A percentile compares a stretch with the other conserved stretches of the same genome.
Evolutionary conservation across 768 basidiomycete species (phyloP).

Genomic region (Clavulina sp.): DNA sequence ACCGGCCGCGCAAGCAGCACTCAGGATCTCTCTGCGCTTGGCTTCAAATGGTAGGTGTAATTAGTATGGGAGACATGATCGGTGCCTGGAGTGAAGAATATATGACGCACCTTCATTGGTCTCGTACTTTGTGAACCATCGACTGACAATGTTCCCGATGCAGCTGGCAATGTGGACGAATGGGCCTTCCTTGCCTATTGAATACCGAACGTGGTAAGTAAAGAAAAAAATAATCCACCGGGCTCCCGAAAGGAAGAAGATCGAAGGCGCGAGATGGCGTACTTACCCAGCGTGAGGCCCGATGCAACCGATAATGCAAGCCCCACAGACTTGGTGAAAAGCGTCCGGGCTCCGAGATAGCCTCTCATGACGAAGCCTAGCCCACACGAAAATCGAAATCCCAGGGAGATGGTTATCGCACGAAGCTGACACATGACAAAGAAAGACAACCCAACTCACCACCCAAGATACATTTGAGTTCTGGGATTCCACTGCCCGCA

Average conservation of each 20-base stretch:
- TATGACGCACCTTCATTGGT: constrained; percentile 64
- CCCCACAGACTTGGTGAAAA: constrained; percentile 82
- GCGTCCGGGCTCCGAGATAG: constrained; percentile 76
- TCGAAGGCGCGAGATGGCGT: background rate
- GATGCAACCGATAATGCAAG: constrained; percentile 83
- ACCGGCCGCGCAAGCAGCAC: constrained; percentile 91
- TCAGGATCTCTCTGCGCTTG: constrained; percentile 86
- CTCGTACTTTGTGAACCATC: constrained; percentile 78
- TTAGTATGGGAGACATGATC: background rate
- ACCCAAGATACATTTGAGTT: constrained; percentile 87
- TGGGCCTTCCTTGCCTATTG: constrained; percentile 44
- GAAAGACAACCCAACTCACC: constrained; percentile 29
- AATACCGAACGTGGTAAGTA: constrained; percentile 1
- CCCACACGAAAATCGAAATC: constrained; percentile 7
- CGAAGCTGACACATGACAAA: constrained; percentile 4
- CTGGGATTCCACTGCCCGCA: constrained; percentile 90
- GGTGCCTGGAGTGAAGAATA: background rate
- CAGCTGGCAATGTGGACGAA: constrained; percentile 91
- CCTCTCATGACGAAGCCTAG: constrained; percentile 92
- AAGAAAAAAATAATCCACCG: constrained; percentile 8
- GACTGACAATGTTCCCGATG: constrained; percentile 81
- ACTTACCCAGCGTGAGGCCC: constrained; percentile 46
- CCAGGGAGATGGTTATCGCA: no score
- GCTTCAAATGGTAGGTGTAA: constrained; percentile 26
- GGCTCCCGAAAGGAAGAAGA: background rate